Evolutionary conservation across 208 protist genomes (phyloP).

Genomic region (Trypanosoma cruzi): DNA sequence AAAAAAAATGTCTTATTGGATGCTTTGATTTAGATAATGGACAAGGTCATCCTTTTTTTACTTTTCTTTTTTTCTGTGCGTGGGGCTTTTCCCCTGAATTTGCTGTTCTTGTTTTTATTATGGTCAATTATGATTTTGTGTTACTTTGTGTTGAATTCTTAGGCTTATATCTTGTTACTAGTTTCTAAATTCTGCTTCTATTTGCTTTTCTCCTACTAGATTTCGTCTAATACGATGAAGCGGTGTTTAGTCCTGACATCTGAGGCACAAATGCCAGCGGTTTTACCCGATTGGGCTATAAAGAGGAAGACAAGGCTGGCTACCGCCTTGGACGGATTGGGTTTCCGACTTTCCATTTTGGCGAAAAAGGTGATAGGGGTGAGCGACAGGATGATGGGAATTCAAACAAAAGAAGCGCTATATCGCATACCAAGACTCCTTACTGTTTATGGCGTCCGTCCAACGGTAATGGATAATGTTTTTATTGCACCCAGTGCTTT

Average conservation of each 20-base stretch:
- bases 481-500: conserved; percentile 89
- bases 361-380: conserved; percentile 52
- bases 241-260: conserved; percentile 18
- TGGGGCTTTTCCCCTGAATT: no score
- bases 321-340: conserved; percentile 37
- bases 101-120: neutral
- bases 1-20: no score
- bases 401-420: conserved; percentile 77
- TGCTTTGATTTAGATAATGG: no score
- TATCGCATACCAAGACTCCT: conserved; percentile 83
- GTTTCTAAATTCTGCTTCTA: conserved; percentile 5
- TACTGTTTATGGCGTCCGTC: conserved; percentile 65
- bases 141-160: conserved; percentile 9
- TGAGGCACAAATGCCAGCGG: conserved; percentile 36
- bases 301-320: conserved; percentile 28
- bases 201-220: conserved; percentile 11
- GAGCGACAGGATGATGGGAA: conserved; percentile 71
- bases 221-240: conserved; percentile 13
- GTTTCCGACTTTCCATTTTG: conserved; percentile 37
- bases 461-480: conserved; percentile 88
- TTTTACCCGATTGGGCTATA: conserved; percentile 76
- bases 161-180: conserved; percentile 10
- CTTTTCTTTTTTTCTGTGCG: no score
- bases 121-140: neutral
- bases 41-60: no score